Base-by-base conservation (phyloP, 371 early-diverging fungal species). In the Mucor piriformis region DNA sequence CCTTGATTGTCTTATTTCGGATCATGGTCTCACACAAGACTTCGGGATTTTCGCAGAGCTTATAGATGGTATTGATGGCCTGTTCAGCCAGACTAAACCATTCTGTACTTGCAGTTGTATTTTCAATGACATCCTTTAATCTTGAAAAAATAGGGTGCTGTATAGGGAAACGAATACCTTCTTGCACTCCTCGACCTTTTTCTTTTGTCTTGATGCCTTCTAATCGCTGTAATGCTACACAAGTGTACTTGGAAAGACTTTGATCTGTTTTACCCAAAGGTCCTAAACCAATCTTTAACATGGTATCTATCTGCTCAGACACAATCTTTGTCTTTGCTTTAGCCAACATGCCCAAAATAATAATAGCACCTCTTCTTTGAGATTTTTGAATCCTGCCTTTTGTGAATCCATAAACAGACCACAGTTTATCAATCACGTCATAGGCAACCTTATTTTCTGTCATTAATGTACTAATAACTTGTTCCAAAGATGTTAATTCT, bases 51-150 rank as follows among this genome's bases (percentile, higher is more conserved):
- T 95, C 94, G 10, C 90, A 86, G 38, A 97, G 77, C 12, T 85
- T 57, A 63, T 93, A 96, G 16, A 97, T 89, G 1, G 95, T 85
- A 65, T 95, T 95, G 44, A 98, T 75, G 3, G 91, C 96, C 66
- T 96, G 95, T 67, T 97, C 95, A 1, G 94, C 90, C 20, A 96
- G 82, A 18, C 88, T 82, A 74, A 95, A 95, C 90, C 94, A 95
- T 57, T 87, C 84, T 21, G 81, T 76, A 18, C 84, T 83, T 11
- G 72, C 69, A 3, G 79, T 82, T 0, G 83, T 80, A 27, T 70
- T 67, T 55, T 91, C 87, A 33, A 93, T 73, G 12, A 94, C 72
- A 33, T 79, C 79, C 43, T 78, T 78, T 18, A 92, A 64, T 25
- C 79, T 75, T 21, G 72, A 63, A 66, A 93, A 92, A 16, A 94